These are phyloP conservation scores for Fagus crenata DNA, from an alignment of 306 rosid genomes.

Conservation along the genomic window DNA sequence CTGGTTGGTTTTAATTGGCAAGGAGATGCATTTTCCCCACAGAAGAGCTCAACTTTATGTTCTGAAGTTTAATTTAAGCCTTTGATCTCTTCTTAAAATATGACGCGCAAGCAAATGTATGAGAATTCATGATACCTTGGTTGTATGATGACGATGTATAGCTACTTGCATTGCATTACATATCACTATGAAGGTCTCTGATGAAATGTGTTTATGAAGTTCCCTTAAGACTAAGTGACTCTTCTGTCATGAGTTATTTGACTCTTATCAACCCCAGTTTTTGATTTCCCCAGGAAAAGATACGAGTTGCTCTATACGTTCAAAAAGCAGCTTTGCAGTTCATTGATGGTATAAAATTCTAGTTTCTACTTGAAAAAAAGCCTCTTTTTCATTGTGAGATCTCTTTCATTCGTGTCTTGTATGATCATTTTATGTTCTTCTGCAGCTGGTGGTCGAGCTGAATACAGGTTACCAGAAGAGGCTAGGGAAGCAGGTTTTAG, in stretches of 20 bases:
- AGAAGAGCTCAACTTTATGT: neutral
- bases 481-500: slow-evolving; percentile 67
- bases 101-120: neutral
- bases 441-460: slow-evolving; percentile 64
- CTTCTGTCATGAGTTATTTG: slow-evolving; percentile 11
- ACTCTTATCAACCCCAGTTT: slow-evolving; percentile 28
- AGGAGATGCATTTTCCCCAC: neutral
- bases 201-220: neutral
- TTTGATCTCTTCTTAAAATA: neutral
- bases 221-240: neutral
- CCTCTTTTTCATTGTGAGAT: slow-evolving; percentile 12
- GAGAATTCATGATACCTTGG: neutral
- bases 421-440: slow-evolving; percentile 33
- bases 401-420: slow-evolving; percentile 24
- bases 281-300: slow-evolving; percentile 59
- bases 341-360: slow-evolving; percentile 66
- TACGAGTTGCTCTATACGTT: slow-evolving; percentile 82
- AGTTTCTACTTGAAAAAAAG: slow-evolving; percentile 19
- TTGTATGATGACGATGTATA: neutral
- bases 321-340: slow-evolving; percentile 92
- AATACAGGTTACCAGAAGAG: slow-evolving; percentile 61
- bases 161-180: neutral
- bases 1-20: neutral
- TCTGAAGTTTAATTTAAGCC: neutral
- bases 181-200: neutral